A percentile compares a stretch with the other conserved stretches of the same genome.
phyloP scores from a whole-genome alignment of 768 basidiomycete genomes.

The Tephrocybe sp. region DNA sequence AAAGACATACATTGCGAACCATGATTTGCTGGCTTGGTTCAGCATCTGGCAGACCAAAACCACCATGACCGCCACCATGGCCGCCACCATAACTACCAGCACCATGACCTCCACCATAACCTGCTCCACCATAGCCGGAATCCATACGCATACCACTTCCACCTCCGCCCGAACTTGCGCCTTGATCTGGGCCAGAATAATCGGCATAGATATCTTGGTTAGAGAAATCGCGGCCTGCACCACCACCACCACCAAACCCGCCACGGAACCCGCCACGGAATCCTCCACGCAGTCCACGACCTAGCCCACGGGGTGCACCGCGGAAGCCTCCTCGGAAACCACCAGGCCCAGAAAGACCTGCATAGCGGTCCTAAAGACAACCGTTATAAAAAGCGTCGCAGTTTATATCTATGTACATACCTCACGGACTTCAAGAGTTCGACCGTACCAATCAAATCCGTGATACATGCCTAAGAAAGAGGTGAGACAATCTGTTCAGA shows the following conservation, averaged over 20 bases:
- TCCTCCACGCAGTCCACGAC: constrained; percentile 39
- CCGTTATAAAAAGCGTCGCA: background rate
- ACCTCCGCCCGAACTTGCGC: constrained; percentile 38
- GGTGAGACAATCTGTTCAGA: constrained; percentile 7
- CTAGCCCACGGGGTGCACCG: constrained; percentile 28
- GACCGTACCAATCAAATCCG: constrained; percentile 97
- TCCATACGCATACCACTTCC: constrained; percentile 31
- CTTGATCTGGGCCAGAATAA: constrained; percentile 85
- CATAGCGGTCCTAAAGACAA: constrained; percentile 76
- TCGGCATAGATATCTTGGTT: constrained; percentile 90
- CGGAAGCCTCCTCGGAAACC: constrained; percentile 54
- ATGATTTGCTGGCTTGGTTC: constrained; percentile 97
- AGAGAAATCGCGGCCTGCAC: constrained; percentile 73
- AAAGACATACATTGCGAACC: constrained; percentile 90
- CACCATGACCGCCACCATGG: constrained; percentile 29
- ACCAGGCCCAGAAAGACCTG: constrained; percentile 75
- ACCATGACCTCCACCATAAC: constrained; percentile 27
- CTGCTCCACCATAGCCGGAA: constrained; percentile 30
- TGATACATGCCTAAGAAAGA: constrained; percentile 80
- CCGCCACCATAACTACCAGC: constrained; percentile 29
- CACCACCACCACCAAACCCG: constrained; percentile 47
- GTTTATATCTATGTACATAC: constrained; percentile 35
- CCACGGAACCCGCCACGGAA: constrained; percentile 55
- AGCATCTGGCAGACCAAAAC: constrained; percentile 45
- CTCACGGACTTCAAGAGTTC: constrained; percentile 93